A percentile compares a stretch with the other conserved stretches of the same genome.
Evolutionary conservation across 176 grass and related monocot genomes (phyloP).

Genomic region (Oryza glumipatula): DNA sequence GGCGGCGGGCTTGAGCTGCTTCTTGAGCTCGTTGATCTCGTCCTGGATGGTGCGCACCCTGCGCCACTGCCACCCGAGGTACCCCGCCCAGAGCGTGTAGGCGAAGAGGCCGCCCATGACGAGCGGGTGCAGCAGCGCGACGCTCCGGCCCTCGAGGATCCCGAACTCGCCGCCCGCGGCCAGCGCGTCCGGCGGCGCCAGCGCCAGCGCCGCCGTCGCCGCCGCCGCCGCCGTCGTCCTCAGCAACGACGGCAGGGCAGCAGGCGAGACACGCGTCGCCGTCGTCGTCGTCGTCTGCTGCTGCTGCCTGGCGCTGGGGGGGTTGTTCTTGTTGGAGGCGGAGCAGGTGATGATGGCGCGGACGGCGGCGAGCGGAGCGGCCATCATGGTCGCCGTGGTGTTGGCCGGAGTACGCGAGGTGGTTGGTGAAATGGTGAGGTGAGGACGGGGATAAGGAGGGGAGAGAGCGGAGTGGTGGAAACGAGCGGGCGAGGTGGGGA

Average conservation of each 20-base stretch:
- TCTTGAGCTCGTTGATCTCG: slow-evolving; percentile 90
- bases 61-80: slow-evolving; percentile 97
- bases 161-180: slow-evolving; percentile 78
- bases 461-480: slow-evolving; percentile 12
- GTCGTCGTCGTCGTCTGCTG: too few relatives aligned
- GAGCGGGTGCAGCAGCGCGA: slow-evolving; percentile 81
- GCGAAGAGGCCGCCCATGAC: slow-evolving; percentile 83
- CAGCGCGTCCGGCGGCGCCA: slow-evolving; percentile 50
- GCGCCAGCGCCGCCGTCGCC: not conserved
- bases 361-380: slow-evolving; percentile 37
- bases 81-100: slow-evolving; percentile 92
- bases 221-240: not conserved
- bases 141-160: slow-evolving; percentile 78
- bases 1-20: slow-evolving; percentile 65
- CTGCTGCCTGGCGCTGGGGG: not conserved
- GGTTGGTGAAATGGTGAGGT: not conserved
- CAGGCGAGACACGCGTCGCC: not conserved
- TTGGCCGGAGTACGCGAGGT: not conserved
- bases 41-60: slow-evolving; percentile 87
- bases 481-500: not conserved
- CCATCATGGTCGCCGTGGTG: slow-evolving; percentile 8
- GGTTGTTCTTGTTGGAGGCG: slow-evolving; percentile 7
- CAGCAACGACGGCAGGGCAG: not conserved
- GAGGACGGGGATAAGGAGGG: slow-evolving; percentile 32
- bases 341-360: slow-evolving; percentile 8